Conservation (phyloP, 257 asterid genomes). For the Leonotis leonurus region DNA sequence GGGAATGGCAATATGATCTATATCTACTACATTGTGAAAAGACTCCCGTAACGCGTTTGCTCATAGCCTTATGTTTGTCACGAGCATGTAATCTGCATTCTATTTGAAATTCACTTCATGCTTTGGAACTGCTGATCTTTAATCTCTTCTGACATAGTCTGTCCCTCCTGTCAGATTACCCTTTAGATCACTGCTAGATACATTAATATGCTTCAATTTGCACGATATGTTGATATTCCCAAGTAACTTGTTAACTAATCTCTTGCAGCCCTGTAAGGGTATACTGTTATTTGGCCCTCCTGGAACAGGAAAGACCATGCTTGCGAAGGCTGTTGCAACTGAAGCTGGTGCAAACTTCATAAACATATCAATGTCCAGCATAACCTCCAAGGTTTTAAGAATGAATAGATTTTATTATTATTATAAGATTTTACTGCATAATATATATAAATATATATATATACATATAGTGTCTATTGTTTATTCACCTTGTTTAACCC, state of each 20-base stretch:
- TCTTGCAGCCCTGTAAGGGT: constrained; percentile 83
- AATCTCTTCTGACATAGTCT: not conserved
- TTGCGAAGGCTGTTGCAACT: constrained; percentile 92
- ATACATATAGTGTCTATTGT: not conserved
- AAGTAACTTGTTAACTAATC: constrained; percentile 2
- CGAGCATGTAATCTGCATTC: not conserved
- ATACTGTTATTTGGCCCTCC: constrained; percentile 88
- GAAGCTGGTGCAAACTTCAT: constrained; percentile 93
- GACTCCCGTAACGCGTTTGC: constrained; percentile 1
- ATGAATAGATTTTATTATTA: not conserved
- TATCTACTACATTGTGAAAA: not conserved
- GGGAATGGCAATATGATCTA: not conserved
- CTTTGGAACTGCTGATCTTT: not conserved
- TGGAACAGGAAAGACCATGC: constrained; percentile 93
- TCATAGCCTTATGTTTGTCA: not conserved
- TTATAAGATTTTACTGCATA: not conserved
- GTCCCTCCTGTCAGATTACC: not conserved
- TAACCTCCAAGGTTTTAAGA: constrained; percentile 64
- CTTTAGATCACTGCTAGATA: not conserved
- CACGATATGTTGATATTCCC: not conserved
- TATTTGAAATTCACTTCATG: not conserved
- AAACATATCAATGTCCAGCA: constrained; percentile 88
- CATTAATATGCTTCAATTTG: not conserved
- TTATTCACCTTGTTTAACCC: constrained; percentile 15
- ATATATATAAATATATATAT: not conserved